These are phyloP conservation scores for Talaromyces sp. DNA, from an alignment of 2,329 filamentous ascomycete genomes.

Conservation along the genomic window DNA sequence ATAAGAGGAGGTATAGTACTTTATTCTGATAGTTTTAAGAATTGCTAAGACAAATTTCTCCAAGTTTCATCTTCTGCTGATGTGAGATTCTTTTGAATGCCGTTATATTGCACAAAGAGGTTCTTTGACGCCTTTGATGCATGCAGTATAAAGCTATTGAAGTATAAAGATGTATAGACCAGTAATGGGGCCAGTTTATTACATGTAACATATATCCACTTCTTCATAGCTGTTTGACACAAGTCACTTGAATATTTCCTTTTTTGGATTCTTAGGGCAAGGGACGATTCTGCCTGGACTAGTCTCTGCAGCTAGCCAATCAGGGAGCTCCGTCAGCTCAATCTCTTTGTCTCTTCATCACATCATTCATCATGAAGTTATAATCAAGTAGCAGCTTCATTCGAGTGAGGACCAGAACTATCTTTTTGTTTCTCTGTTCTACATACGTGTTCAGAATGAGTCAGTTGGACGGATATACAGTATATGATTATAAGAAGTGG, in stretches of 20 bases:
- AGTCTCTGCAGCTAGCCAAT: neutral
- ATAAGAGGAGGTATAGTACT: neutral
- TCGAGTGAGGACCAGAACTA: neutral
- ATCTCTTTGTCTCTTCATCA: neutral
- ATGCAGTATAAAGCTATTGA: neutral
- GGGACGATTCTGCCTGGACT: neutral
- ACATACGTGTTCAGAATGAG: neutral
- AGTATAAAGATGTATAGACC: neutral
- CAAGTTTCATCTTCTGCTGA: neutral
- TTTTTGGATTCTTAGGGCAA: neutral
- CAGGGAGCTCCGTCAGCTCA: neutral
- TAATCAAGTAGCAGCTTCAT: no score
- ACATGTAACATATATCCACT: neutral
- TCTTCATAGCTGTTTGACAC: neutral
- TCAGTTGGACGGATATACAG: neutral
- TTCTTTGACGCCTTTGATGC: neutral
- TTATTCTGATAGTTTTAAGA: neutral
- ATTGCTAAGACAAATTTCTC: neutral
- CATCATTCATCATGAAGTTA: neutral
- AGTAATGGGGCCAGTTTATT: neutral
- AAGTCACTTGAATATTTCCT: neutral
- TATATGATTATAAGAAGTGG: no score
- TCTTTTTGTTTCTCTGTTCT: neutral
- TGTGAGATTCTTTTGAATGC: neutral
- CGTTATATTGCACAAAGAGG: neutral